Evolutionary conservation across 805 yeast genomes (phyloP).

Genomic region (Suhomyces sp.): DNA sequence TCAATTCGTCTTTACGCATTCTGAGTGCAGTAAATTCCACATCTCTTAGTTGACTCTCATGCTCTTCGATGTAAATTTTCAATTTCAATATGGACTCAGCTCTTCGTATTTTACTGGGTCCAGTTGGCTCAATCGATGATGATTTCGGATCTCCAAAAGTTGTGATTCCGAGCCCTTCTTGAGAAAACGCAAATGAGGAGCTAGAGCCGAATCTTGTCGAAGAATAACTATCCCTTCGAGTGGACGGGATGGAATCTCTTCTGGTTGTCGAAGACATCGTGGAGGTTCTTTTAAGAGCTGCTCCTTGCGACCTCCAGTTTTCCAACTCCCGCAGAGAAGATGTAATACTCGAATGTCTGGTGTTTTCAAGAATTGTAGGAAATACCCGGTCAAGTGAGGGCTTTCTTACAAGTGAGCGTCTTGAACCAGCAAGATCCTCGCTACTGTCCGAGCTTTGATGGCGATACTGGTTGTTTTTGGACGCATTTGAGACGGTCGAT

Average conservation of each 20-base stretch:
- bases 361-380: neutral
- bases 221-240: neutral
- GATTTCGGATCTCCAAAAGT: neutral
- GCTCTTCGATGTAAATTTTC: conserved; percentile 8
- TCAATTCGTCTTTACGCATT: conserved; percentile 15
- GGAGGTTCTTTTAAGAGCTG: neutral
- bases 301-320: neutral
- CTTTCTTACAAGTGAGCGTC: neutral
- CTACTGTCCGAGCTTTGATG: neutral
- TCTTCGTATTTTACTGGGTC: neutral
- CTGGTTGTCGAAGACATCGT: neutral
- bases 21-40: conserved; percentile 6
- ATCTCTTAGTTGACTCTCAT: neutral
- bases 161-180: neutral
- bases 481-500: neutral
- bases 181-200: neutral
- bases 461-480: neutral
- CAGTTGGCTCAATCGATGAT: neutral
- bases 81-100: conserved; percentile 1
- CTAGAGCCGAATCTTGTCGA: neutral
- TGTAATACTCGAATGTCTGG: neutral
- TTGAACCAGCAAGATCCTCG: neutral
- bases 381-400: neutral
- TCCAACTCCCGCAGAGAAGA: neutral
- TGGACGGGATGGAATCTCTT: neutral